Percentiles rank a stretch among this genome's conserved stretches.
These are phyloP conservation scores for Botrytis pseudocinerea DNA, from an alignment of 2,329 filamentous ascomycete species.

Conservation along the genomic window DNA sequence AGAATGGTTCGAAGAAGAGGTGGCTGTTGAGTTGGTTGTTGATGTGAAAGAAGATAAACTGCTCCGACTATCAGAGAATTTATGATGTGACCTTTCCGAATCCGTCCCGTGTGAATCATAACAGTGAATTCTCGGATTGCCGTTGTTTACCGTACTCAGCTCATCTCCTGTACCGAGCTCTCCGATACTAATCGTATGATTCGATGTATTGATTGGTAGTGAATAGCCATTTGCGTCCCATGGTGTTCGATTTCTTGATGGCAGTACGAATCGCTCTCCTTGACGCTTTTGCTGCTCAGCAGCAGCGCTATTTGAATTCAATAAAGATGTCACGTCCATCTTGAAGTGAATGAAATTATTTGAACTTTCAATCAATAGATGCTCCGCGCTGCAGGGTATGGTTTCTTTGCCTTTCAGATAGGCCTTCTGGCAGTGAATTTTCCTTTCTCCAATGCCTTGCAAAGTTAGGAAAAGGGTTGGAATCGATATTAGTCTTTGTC, in stretches of 20 bases:
- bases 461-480: background rate
- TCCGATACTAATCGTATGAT: constrained; percentile 21
- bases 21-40: constrained; percentile 38
- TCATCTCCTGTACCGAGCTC: constrained; percentile 6
- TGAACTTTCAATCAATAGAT: background rate
- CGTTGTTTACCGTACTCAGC: background rate
- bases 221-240: constrained; percentile 44
- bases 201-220: constrained; percentile 38
- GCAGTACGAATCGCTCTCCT: constrained; percentile 27
- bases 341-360: constrained; percentile 24
- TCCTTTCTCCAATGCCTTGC: constrained; percentile 13
- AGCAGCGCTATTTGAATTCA: constrained; percentile 38
- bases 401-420: constrained; percentile 10
- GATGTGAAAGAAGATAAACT: constrained; percentile 41
- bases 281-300: constrained; percentile 35
- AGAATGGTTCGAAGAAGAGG: constrained; percentile 40
- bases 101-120: constrained; percentile 30
- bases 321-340: constrained; percentile 42
- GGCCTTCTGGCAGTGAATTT: background rate
- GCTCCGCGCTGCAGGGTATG: constrained; percentile 19
- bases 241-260: constrained; percentile 39
- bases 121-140: constrained; percentile 24
- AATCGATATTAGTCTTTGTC: constrained; percentile 10
- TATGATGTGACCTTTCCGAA: constrained; percentile 36
- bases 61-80: constrained; percentile 40